Conservation (phyloP, 2,329 filamentous ascomycete genomes). For the Coleophoma cylindrospora region DNA sequence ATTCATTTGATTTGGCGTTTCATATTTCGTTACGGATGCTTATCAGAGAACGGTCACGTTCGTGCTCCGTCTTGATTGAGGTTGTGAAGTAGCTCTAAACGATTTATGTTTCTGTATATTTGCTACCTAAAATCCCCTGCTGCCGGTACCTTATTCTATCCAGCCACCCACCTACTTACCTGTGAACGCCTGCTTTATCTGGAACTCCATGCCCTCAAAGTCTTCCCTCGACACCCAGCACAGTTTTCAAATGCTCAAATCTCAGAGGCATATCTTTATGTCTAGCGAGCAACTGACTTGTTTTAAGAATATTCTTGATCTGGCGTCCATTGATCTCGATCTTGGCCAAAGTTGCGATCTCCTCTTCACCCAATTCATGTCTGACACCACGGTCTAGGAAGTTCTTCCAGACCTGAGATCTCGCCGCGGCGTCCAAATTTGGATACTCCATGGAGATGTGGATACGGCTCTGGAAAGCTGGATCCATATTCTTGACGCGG, state of each 20-base stretch:
- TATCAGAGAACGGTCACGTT: too few relatives aligned
- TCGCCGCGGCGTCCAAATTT: conserved; percentile 13
- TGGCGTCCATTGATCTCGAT: conserved; percentile 27
- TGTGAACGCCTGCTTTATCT: too few relatives aligned
- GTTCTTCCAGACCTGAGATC: conserved; percentile 15
- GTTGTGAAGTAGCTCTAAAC: too few relatives aligned
- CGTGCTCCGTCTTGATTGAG: too few relatives aligned
- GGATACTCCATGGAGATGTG: conserved; percentile 24
- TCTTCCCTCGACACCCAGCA: conserved; percentile 14
- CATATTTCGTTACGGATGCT: too few relatives aligned
- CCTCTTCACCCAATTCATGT: conserved; percentile 7
- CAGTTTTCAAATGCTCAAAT: conserved; percentile 19
- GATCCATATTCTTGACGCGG: conserved; percentile 26
- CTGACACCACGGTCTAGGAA: conserved; percentile 18
- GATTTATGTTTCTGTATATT: too few relatives aligned
- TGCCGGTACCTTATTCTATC: too few relatives aligned
- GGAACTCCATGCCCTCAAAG: too few relatives aligned
- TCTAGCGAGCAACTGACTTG: conserved; percentile 20
- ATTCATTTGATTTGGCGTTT: too few relatives aligned
- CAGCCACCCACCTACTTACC: too few relatives aligned
- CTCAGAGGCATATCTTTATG: conserved; percentile 17
- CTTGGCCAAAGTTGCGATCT: conserved; percentile 11
- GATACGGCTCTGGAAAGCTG: conserved; percentile 28
- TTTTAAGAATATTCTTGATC: conserved; percentile 31
- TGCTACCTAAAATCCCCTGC: too few relatives aligned